Conservation (phyloP, 768 basidiomycete species). For the Pisolithus sp. region DNA sequence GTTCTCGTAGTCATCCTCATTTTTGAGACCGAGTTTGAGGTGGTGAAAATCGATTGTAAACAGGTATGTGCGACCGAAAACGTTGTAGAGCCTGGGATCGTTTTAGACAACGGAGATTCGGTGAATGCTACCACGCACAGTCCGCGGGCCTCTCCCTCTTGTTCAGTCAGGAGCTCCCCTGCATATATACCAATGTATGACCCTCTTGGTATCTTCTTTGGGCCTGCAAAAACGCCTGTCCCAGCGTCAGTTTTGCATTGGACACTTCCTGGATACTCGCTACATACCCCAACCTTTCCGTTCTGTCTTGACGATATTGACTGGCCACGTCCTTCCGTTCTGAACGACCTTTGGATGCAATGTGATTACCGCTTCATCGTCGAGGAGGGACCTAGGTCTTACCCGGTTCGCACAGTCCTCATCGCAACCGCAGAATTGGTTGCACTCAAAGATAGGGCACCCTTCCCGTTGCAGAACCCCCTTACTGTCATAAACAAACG, state of each 20-base stretch:
- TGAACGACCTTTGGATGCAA: slow-evolving; percentile 63
- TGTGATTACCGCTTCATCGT: background rate
- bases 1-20: slow-evolving; percentile 21
- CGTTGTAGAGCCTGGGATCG: slow-evolving; percentile 58
- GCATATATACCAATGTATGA: slow-evolving; percentile 81
- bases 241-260: background rate
- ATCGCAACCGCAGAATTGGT: slow-evolving; percentile 72
- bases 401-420: slow-evolving; percentile 81
- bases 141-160: slow-evolving; percentile 62
- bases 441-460: slow-evolving; percentile 82
- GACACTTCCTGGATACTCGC: background rate
- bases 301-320: slow-evolving; percentile 63
- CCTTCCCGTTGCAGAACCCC: slow-evolving; percentile 45
- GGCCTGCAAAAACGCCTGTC: slow-evolving; percentile 64
- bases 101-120: background rate
- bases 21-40: slow-evolving; percentile 34
- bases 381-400: background rate
- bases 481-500: slow-evolving; percentile 65
- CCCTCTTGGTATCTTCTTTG: slow-evolving; percentile 57
- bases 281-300: slow-evolving; percentile 81
- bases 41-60: slow-evolving; percentile 79
- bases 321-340: slow-evolving; percentile 56
- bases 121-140: slow-evolving; percentile 35
- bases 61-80: slow-evolving; percentile 70
- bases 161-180: slow-evolving; percentile 73